Conservation (phyloP, 495 filamentous ascomycete species). For the Lasiosphaeria hispida region DNA sequence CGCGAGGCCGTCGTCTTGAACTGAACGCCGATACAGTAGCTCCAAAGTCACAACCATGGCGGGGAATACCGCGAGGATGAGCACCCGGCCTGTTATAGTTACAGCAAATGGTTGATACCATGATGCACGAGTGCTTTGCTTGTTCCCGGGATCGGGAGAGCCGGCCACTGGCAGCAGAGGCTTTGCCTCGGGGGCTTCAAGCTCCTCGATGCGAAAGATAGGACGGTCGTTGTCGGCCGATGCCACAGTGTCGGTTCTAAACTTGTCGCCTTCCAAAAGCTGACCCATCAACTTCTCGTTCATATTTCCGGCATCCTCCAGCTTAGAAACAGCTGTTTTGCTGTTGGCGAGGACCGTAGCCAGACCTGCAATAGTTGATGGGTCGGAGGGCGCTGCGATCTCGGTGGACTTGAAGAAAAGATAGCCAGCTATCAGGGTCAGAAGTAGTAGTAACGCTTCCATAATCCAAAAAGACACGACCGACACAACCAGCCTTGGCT, state of each 20-base stretch:
- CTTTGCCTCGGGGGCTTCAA: neutral
- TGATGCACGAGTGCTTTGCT: no score
- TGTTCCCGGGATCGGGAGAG: neutral
- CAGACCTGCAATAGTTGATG: neutral
- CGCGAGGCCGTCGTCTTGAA: neutral
- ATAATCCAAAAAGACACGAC: neutral
- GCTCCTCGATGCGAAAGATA: neutral
- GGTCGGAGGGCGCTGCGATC: neutral
- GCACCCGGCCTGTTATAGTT: neutral
- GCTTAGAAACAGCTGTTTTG: neutral
- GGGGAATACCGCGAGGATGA: neutral
- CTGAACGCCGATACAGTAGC: neutral
- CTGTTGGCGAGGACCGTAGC: neutral
- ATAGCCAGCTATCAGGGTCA: neutral
- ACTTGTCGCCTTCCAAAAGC: neutral
- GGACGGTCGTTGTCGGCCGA: neutral
- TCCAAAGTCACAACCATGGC: neutral
- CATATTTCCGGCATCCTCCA: neutral
- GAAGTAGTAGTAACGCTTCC: neutral
- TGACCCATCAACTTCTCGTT: neutral
- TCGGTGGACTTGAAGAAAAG: neutral
- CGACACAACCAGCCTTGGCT: neutral
- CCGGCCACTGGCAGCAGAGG: neutral
- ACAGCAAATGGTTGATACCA: neutral
- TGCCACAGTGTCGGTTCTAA: neutral